These are phyloP conservation scores for Tieghemostelium lacteum DNA, from an alignment of 78 protist species.

Conservation along the genomic window DNA sequence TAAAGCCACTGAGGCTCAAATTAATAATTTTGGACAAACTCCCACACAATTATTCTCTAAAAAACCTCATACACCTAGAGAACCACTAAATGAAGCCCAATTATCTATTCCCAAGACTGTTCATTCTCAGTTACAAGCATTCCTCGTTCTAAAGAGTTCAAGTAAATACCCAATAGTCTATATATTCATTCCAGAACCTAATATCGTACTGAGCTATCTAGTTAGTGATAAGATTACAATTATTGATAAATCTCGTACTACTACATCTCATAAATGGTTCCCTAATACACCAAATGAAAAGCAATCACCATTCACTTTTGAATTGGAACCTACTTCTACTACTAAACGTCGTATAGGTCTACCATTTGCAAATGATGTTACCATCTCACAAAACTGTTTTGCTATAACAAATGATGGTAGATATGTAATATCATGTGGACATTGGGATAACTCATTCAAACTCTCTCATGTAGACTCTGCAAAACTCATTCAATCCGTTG, in stretches of 20 bases:
- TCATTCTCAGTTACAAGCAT: constrained; percentile 45
- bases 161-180: constrained; percentile 41
- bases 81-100: constrained; percentile 46
- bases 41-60: constrained; percentile 95
- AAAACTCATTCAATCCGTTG: constrained; percentile 56
- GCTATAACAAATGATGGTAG: constrained; percentile 71
- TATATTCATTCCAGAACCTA: constrained; percentile 46
- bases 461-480: constrained; percentile 52
- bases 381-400: constrained; percentile 51
- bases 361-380: constrained; percentile 77
- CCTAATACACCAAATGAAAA: constrained; percentile 59
- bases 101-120: constrained; percentile 26
- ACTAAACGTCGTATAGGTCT: constrained; percentile 69
- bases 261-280: constrained; percentile 68
- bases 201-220: constrained; percentile 27
- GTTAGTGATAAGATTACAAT: constrained; percentile 36
- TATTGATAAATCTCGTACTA: constrained; percentile 35
- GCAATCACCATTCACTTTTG: constrained; percentile 66
- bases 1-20: constrained; percentile 81
- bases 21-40: constrained; percentile 98
- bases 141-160: constrained; percentile 5
- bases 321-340: constrained; percentile 53
- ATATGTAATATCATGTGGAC: constrained; percentile 72
- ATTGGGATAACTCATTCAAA: constrained; percentile 76
- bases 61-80: constrained; percentile 70